A percentile compares a stretch with the other conserved stretches of the same genome.
phyloP scores from a whole-genome alignment of 257 asterid genomes.

The Solanum chiquidenum region DNA sequence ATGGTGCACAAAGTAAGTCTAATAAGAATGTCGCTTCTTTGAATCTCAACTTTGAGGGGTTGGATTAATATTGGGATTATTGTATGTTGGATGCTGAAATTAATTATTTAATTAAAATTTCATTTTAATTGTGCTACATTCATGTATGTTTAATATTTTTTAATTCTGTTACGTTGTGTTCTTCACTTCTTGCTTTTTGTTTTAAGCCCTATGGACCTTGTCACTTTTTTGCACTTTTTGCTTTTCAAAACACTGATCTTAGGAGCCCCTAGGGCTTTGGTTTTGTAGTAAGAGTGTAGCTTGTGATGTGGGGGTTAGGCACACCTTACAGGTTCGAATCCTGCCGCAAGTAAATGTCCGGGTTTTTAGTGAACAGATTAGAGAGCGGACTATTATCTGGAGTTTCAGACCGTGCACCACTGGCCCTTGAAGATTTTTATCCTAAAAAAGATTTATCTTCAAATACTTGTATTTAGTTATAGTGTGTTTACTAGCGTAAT shows the following conservation, averaged over 20 bases:
- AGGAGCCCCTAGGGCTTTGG: background rate
- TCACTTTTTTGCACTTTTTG: background rate
- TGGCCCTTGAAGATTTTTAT: background rate
- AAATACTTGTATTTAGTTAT: background rate
- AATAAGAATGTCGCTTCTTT: background rate
- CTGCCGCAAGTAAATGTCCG: background rate
- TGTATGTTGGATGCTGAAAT: background rate
- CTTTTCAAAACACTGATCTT: background rate
- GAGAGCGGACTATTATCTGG: background rate
- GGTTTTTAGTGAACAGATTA: background rate
- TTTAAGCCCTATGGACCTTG: background rate
- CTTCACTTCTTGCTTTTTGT: background rate
- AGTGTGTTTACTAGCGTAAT: background rate
- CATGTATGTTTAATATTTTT: background rate
- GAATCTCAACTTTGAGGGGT: background rate
- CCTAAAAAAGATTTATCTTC: background rate
- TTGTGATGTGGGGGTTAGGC: background rate
- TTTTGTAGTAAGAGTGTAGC: background rate
- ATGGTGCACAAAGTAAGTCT: background rate
- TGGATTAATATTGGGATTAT: background rate
- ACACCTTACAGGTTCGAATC: background rate
- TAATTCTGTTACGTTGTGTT: background rate
- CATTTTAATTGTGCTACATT: background rate
- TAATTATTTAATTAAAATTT: background rate
- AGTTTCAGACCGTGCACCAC: background rate